Conservation (phyloP, 1,284 basidiomycete species). For the Erythrobasidium hasegawianum region DNA sequence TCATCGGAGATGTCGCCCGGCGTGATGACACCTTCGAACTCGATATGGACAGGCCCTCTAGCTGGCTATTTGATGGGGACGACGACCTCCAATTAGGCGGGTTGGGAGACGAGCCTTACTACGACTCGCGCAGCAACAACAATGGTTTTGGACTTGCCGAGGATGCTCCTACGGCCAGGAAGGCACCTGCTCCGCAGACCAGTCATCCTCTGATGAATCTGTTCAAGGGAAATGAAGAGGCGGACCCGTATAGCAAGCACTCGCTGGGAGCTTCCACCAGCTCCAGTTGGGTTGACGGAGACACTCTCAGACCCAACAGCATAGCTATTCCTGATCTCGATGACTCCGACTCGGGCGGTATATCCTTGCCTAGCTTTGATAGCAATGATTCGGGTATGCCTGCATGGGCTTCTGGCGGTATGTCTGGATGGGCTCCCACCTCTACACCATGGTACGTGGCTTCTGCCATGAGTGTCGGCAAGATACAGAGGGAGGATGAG, state of each 20-base stretch:
- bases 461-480: slow-evolving; percentile 17
- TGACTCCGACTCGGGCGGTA: slow-evolving; percentile 29
- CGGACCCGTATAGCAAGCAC: slow-evolving; percentile 7
- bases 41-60: slow-evolving; percentile 11
- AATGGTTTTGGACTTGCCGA: neutral
- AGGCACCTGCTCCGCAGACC: slow-evolving; percentile 5
- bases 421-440: slow-evolving; percentile 8
- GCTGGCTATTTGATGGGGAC: slow-evolving; percentile 37
- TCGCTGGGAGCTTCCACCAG: slow-evolving; percentile 1
- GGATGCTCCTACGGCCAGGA: slow-evolving; percentile 3
- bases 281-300: neutral
- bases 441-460: slow-evolving; percentile 24
- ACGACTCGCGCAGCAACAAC: slow-evolving; percentile 5
- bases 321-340: slow-evolving; percentile 35
- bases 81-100: slow-evolving; percentile 16
- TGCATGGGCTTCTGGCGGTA: neutral
- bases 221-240: slow-evolving; percentile 39
- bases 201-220: slow-evolving; percentile 43
- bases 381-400: neutral
- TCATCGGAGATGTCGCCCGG: slow-evolving; percentile 57
- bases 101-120: slow-evolving; percentile 37
- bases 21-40: slow-evolving; percentile 34
- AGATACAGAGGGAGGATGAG: neutral
- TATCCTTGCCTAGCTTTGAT: slow-evolving; percentile 1
- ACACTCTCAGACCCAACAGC: slow-evolving; percentile 15